Evolutionary conservation across 176 grass and related monocot species (phyloP).

Genomic region (Oryza coarctata): DNA sequence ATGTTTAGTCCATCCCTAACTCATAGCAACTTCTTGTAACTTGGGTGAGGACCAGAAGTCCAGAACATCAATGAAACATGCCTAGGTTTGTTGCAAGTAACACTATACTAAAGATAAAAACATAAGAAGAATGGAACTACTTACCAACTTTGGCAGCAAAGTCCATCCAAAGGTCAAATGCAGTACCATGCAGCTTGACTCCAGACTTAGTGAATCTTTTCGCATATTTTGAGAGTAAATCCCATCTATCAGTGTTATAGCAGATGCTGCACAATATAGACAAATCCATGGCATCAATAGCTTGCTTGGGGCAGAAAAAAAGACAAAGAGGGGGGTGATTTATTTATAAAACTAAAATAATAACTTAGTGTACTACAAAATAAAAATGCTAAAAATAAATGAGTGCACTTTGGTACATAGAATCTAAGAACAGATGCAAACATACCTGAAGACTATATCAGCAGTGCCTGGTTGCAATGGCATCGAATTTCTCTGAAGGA

Average conservation of each 20-base stretch:
- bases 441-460: constrained; percentile 86
- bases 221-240: constrained; percentile 71
- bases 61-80: constrained; percentile 9
- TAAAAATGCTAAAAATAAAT: neutral
- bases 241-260: constrained; percentile 78
- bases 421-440: neutral
- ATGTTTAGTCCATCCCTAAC: neutral
- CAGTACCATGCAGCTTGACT: constrained; percentile 68
- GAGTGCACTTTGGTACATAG: neutral
- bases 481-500: constrained; percentile 58
- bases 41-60: neutral
- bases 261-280: constrained; percentile 74
- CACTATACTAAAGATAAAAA: neutral
- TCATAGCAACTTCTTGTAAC: neutral
- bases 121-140: constrained; percentile 26
- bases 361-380: neutral
- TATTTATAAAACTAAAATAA: neutral
- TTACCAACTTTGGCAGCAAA: constrained; percentile 91
- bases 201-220: constrained; percentile 70
- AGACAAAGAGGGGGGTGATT: neutral
- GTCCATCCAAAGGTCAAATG: constrained; percentile 95
- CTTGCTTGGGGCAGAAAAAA: neutral
- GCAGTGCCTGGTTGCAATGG: constrained; percentile 82
- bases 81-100: neutral
- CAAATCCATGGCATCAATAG: constrained; percentile 11